Base-by-base conservation (phyloP, 1,139 yeast genomes). In the Geotrichum klebahnii region DNA sequence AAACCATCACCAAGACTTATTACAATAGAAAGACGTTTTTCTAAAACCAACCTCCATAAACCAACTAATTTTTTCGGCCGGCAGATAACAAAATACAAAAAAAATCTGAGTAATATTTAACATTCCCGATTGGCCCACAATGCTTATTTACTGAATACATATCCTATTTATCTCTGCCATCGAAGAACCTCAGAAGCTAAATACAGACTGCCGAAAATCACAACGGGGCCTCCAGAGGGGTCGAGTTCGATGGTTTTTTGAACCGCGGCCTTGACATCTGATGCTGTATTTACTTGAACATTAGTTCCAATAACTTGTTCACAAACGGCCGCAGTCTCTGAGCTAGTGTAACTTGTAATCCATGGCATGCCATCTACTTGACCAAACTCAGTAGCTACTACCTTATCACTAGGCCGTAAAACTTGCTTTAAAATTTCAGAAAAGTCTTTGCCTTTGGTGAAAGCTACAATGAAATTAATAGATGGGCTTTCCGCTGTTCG, bases 351-450 rank as follows among this genome's bases (percentile, higher is more conserved):
- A 2, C 87, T 69, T 23, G 71, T 61, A 12, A 92, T 80, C 97
- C 97, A 92, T 0, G 97, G 96, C 97, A 90, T 90, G 0, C 86
- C 83, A 14, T 84, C 94, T 0, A 95, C 92, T 1, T 68, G 55
- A 1, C 81, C 76, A 63, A 89, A 92, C 32, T 69, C 63, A 0
- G 92, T 81, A 1, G 83, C 75, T 1, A 83, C 69, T 0, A 89
- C 76, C 1, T 68, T 66, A 60, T 89, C 96, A 0, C 66, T 61
- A 0, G 70, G 64, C 9, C 62, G 61, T 2, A 84, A 63, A 2
- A 90, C 66, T 19, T 78, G 76, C 34, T 70, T 64, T 36, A 89
- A 66, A 20, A 89, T 67, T 0, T 72, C 71, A 0, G 67, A 69
- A 1, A 84, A 66, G 1, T 78, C 76, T 59, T 90, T 89, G 0